Evolutionary conservation across 805 yeast genomes (phyloP), one percentile per base, ranked within the genome.

Genomic region (Candida xyloterini): DNA sequence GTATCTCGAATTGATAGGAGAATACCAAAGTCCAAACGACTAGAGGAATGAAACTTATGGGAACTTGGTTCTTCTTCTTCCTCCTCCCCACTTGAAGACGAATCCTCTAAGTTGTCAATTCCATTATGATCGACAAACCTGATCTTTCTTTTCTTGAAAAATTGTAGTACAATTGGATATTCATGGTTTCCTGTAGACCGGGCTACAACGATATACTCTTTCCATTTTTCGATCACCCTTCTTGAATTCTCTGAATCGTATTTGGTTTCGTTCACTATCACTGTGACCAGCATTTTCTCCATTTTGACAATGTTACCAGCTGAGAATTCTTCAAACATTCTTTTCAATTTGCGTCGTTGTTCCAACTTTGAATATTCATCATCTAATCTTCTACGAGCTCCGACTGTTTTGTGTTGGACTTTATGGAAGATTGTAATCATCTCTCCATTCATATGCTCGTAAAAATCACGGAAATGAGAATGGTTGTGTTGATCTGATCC

Each of bases 151-250:
- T 63, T 59, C 10, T 71, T 73, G 60, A 78, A 82, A 44, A 89
- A 75, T 52, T 88, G 89, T 1, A 88, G 44, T 3, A 68, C 57
- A 0, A 87, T 54, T 0, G 95, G 90, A 8, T 65, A 60, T 2
- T 63, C 67, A 0, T 53, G 33, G 42, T 69, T 62, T 11, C 76
- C 79, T 0, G 85, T 78, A n/a, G 76, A 72, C 43, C 91, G 66
- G 1, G 83, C 80, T 2, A 84, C 87, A 2, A 84, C 82, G 20
- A 78, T 65, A 55, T 79, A 86, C 56, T 90, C 96, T 44, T 73
- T 77, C 93, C 96, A 88, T 33, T 88, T 63, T 42, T 85, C 90
- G 8, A 70, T 45, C 1, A 84, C 71, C 37, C 82, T 62, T 0
- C 85, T 68, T 28, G 76, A 77, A 18, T 69, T 66, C 1, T 36